These are phyloP conservation scores for Williopsis jadinii DNA, from an alignment of 1,139 yeast species.

Conservation along the genomic window DNA sequence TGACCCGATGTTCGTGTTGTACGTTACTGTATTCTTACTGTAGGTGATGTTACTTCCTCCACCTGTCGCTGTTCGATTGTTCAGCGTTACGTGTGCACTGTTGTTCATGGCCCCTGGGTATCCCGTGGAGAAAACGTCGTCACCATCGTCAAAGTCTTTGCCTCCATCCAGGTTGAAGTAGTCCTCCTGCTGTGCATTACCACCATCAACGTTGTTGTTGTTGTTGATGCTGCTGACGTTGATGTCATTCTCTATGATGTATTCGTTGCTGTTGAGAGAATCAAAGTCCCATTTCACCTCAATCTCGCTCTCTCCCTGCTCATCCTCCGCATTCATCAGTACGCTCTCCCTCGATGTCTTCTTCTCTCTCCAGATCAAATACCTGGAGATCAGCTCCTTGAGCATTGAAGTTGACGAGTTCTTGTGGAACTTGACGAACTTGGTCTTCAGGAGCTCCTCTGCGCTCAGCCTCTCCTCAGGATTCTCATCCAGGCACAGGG, in stretches of 20 bases:
- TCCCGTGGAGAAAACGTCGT: conserved; percentile 26
- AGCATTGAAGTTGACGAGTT: conserved; percentile 52
- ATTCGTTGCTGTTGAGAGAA: conserved; percentile 65
- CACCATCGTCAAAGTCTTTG: conserved; percentile 25
- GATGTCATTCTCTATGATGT: conserved; percentile 60
- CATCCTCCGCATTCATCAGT: conserved; percentile 26
- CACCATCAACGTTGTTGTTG: conserved; percentile 25
- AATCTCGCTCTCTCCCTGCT: conserved; percentile 29
- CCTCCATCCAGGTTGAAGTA: conserved; percentile 25
- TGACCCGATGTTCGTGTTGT: conserved; percentile 21
- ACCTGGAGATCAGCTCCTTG: conserved; percentile 74
- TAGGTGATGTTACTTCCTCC: conserved; percentile 15
- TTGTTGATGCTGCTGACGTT: conserved; percentile 37
- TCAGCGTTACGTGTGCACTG: conserved; percentile 9
- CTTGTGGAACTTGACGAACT: conserved; percentile 58
- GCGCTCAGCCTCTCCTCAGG: conserved; percentile 87
- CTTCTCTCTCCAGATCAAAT: conserved; percentile 72
- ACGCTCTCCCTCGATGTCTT: conserved; percentile 43
- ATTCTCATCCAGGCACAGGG: conserved; percentile 87
- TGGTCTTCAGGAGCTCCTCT: conserved; percentile 71
- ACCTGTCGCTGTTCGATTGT: conserved; percentile 1
- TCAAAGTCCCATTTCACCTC: conserved; percentile 88
- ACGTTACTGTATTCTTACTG: conserved; percentile 19
- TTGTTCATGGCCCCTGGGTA: conserved; percentile 9
- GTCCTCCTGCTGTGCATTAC: conserved; percentile 20